Conservation (phyloP, 1,284 basidiomycete species). For the Pseudomicrostroma phylloplanum region DNA sequence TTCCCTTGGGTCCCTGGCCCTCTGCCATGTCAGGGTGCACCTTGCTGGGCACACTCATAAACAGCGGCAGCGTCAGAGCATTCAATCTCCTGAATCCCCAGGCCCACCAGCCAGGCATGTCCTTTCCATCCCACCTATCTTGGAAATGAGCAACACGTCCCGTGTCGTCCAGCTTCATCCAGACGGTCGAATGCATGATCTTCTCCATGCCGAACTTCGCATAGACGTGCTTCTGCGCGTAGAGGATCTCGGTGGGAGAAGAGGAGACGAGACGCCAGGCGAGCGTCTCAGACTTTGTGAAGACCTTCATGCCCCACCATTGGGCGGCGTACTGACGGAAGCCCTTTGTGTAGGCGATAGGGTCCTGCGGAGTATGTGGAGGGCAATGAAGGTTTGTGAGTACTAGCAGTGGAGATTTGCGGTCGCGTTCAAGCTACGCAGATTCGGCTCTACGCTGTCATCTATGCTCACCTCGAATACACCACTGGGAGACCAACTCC, state of each 20-base stretch:
- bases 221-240: conserved; percentile 57
- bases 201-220: conserved; percentile 56
- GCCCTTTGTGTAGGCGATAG: conserved; percentile 18
- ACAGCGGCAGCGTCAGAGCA: conserved; percentile 1
- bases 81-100: background rate
- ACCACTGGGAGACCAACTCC: conserved; percentile 61
- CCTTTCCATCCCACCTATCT: conserved; percentile 58
- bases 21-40: background rate
- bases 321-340: conserved; percentile 41
- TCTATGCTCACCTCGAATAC: conserved; percentile 54
- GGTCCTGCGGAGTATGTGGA: conserved; percentile 34
- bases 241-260: conserved; percentile 59
- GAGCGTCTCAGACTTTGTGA: conserved; percentile 57
- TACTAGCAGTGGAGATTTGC: too few species aligned
- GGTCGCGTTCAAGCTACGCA: too few species aligned
- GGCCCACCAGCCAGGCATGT: conserved; percentile 4
- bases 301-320: conserved; percentile 64
- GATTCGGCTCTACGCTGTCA: too few species aligned
- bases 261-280: conserved; percentile 56
- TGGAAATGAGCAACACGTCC: conserved; percentile 60
- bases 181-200: conserved; percentile 61
- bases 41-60: background rate
- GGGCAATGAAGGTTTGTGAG: too few species aligned
- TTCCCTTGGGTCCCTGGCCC: background rate
- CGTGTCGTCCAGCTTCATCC: conserved; percentile 62